phyloP scores from a whole-genome alignment of 306 rosid genomes.

The Lablab purpureus region DNA sequence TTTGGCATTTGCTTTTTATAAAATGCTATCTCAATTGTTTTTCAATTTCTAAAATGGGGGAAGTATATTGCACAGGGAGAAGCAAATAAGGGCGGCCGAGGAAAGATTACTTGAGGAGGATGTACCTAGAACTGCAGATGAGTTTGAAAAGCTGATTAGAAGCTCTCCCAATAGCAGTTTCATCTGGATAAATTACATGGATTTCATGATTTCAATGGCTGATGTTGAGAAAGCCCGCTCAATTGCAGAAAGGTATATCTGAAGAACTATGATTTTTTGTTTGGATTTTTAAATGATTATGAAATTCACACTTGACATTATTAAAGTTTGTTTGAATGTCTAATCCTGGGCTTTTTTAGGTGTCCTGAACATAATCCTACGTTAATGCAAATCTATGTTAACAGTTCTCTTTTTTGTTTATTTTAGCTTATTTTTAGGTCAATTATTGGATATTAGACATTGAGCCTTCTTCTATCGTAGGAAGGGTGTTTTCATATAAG shows the following conservation, averaged over 20 bases:
- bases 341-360: not conserved
- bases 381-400: not conserved
- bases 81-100: conserved; percentile 78
- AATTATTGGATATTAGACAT: conserved; percentile 2
- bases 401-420: not conserved
- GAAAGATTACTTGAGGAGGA: conserved; percentile 83
- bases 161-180: conserved; percentile 92
- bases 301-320: not conserved
- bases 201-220: conserved; percentile 71
- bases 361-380: not conserved
- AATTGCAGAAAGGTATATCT: conserved; percentile 81
- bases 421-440: not conserved
- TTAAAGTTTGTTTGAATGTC: conserved; percentile 9
- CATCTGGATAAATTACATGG: conserved; percentile 92
- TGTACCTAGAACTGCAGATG: conserved; percentile 88
- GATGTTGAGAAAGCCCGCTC: conserved; percentile 92
- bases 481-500: conserved; percentile 14
- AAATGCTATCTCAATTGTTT: not conserved
- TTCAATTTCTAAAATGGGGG: not conserved
- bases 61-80: conserved; percentile 64
- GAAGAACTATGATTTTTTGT: not conserved
- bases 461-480: conserved; percentile 4
- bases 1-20: conserved; percentile 15
- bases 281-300: conserved; percentile 7
- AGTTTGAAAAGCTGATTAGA: conserved; percentile 89